Percentiles rank a stretch among this genome's conserved stretches.
Conservation (phyloP, 169 alveolate species). For the Plasmodium knowlesi region DNA sequence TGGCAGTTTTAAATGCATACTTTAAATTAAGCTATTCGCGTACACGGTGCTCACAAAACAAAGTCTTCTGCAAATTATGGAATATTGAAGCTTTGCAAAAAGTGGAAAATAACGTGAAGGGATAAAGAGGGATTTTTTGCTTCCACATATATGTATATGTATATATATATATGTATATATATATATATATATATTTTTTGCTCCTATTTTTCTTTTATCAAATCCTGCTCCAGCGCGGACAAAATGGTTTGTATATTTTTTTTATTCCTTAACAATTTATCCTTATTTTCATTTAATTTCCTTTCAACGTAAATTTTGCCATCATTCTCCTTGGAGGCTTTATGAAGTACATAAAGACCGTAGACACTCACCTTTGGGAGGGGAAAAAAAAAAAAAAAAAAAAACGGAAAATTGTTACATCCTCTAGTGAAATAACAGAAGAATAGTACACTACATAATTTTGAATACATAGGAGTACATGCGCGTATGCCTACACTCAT, state of each 20-base stretch:
- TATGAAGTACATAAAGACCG: slow-evolving; percentile 49
- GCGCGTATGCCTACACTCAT: neutral
- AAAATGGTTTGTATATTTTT: slow-evolving; percentile 32
- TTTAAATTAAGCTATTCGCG: neutral
- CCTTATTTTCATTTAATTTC: slow-evolving; percentile 65
- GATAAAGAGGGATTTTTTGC: neutral
- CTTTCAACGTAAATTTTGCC: slow-evolving; percentile 26
- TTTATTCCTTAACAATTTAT: slow-evolving; percentile 46
- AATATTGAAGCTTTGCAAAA: neutral
- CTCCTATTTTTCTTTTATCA: slow-evolving; percentile 15
- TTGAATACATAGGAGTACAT: neutral
- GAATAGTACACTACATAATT: neutral
- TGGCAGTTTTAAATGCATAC: neutral
- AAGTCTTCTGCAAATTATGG: neutral
- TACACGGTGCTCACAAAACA: neutral
- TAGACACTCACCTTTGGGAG: slow-evolving; percentile 44
- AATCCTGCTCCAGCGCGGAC: slow-evolving; percentile 36
- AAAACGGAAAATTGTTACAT: slow-evolving; percentile 3
- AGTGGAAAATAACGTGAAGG: neutral
- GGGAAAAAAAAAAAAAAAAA: slow-evolving; percentile 21
- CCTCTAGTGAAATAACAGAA: neutral
- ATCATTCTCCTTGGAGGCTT: slow-evolving; percentile 72
- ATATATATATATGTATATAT: no score
- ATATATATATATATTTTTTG: neutral
- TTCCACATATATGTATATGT: neutral